Evolutionary conservation across 169 alveolate genomes (phyloP).

Genomic region (Plasmodium berghei): DNA sequence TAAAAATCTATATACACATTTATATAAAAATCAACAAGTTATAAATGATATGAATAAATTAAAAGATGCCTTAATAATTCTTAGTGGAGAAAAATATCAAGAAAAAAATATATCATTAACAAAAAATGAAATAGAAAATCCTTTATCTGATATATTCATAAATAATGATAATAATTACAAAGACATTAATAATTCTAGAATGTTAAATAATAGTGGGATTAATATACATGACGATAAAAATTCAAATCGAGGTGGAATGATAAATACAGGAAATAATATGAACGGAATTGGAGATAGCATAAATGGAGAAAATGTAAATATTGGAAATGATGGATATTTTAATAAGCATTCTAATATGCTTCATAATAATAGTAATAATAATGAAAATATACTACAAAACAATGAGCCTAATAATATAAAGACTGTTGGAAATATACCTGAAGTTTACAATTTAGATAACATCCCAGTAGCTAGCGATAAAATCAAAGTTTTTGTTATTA

Average conservation of each 20-base stretch:
- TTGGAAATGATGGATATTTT: neutral
- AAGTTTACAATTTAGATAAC: constrained; percentile 43
- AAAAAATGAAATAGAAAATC: constrained; percentile 1
- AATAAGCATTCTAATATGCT: neutral
- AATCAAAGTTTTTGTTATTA: constrained; percentile 82
- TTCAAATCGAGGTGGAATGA: neutral
- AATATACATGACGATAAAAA: neutral
- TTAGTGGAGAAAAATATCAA: constrained; percentile 56
- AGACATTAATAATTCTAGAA: neutral
- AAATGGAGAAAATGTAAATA: neutral
- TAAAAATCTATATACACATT: constrained; percentile 31
- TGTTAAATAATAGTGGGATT: neutral
- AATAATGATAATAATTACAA: neutral
- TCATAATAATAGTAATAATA: neutral
- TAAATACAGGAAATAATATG: neutral
- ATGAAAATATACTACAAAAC: neutral
- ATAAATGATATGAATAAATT: constrained; percentile 52
- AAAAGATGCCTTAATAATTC: constrained; percentile 47
- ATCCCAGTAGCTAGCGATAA: constrained; percentile 15
- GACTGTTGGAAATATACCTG: constrained; percentile 34
- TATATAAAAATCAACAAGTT: constrained; percentile 30
- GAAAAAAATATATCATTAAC: neutral
- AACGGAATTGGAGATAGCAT: neutral
- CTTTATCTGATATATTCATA: neutral
- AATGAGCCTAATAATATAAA: neutral